Percentiles rank a stretch among this genome's conserved stretches.
phyloP scores from a whole-genome alignment of 371 early-diverging fungal genomes.

The Lichtheimia ornata region DNA sequence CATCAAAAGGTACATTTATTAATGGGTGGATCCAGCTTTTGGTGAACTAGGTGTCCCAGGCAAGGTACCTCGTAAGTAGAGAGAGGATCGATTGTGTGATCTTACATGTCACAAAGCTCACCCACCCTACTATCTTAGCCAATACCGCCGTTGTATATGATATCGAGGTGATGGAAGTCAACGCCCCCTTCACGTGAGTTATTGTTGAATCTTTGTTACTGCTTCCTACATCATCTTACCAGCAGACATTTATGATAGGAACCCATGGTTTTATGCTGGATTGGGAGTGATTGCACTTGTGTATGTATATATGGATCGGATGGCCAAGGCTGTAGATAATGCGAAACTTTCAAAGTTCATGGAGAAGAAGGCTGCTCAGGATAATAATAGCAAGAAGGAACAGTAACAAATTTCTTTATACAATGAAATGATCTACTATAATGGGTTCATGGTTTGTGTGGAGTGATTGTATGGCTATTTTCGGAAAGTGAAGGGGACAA shows the following conservation, averaged over 20 bases:
- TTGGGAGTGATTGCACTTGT: conserved; percentile 9
- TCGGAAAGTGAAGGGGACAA: neutral
- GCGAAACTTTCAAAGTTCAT: conserved; percentile 25
- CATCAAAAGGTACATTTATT: neutral
- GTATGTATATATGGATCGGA: conserved; percentile 15
- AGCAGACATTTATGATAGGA: conserved; percentile 16
- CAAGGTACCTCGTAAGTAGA: conserved; percentile 33
- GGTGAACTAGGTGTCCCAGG: conserved; percentile 37
- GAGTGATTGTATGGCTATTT: neutral
- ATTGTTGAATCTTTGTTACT: neutral
- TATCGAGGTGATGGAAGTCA: conserved; percentile 31
- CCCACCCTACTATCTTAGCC: conserved; percentile 11
- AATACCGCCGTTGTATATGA: conserved; percentile 41
- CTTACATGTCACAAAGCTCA: neutral
- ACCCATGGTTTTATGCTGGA: conserved; percentile 41
- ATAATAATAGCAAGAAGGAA: too few species aligned
- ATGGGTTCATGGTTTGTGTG: neutral
- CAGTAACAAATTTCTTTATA: too few species aligned
- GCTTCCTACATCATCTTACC: neutral
- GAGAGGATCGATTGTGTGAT: neutral
- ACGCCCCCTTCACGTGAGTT: conserved; percentile 36
- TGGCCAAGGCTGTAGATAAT: conserved; percentile 19
- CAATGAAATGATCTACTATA: too few species aligned
- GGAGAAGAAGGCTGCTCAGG: neutral
- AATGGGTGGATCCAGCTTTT: conserved; percentile 21